A percentile compares a stretch with the other conserved stretches of the same genome.
phyloP scores from a whole-genome alignment of 805 yeast species.

The Wickerhamomyces rabaulensis region DNA sequence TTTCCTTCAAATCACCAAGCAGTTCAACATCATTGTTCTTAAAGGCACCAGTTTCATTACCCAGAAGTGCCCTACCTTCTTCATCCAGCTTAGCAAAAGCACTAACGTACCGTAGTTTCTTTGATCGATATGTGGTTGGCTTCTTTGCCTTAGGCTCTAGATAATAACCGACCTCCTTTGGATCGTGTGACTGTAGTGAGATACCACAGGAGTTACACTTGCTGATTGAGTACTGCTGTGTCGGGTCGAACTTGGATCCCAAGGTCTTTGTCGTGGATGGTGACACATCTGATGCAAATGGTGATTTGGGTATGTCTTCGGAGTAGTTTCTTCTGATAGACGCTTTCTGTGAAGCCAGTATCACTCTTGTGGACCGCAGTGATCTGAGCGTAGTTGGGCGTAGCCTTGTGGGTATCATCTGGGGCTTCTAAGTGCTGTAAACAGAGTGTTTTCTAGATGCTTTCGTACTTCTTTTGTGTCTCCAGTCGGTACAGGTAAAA shows the following conservation, averaged over 20 bases:
- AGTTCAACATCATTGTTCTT: background rate
- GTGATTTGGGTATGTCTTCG: background rate
- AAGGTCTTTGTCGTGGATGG: background rate
- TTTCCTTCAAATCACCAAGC: conserved; percentile 3
- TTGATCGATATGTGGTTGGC: conserved; percentile 8
- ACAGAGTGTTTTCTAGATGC: background rate
- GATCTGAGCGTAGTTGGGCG: background rate
- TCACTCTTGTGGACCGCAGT: background rate
- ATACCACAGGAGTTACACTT: conserved; percentile 58
- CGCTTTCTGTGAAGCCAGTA: background rate
- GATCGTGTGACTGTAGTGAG: conserved; percentile 36
- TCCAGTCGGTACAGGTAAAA: too few species aligned
- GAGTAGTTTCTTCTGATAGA: background rate
- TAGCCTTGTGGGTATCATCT: background rate
- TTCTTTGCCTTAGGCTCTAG: conserved; percentile 20
- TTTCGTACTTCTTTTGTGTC: too few species aligned
- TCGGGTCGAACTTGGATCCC: conserved; percentile 6
- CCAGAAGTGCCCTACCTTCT: conserved; percentile 16
- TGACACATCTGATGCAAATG: background rate
- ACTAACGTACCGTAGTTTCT: conserved; percentile 12
- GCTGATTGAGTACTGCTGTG: conserved; percentile 3
- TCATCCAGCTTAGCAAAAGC: conserved; percentile 21
- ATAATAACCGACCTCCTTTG: conserved; percentile 40
- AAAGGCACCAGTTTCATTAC: conserved; percentile 1
- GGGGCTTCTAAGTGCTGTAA: background rate